A percentile compares a stretch with the other conserved stretches of the same genome.
These are phyloP conservation scores for Kodamaea ohmeri DNA, from an alignment of 1,139 yeast genomes.

Conservation along the genomic window DNA sequence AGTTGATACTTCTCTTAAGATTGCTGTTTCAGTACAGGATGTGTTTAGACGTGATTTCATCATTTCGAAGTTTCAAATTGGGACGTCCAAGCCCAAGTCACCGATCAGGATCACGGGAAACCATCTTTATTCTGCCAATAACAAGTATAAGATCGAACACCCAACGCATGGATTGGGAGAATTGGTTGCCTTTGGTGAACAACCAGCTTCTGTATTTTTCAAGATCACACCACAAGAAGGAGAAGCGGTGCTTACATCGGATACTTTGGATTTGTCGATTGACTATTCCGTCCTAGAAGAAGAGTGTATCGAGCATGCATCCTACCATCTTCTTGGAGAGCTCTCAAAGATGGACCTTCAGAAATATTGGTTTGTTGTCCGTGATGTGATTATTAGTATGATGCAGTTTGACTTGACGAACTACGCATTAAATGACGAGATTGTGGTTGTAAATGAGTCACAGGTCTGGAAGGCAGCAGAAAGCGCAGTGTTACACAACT, in stretches of 20 bases:
- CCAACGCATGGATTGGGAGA: constrained; percentile 18
- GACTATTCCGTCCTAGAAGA: constrained; percentile 43
- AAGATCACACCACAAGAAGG: constrained; percentile 34
- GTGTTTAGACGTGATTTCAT: constrained; percentile 55
- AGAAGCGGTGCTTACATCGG: constrained; percentile 25
- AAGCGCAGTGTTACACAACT: constrained; percentile 16
- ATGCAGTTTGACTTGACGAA: constrained; percentile 36
- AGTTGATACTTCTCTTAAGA: constrained; percentile 51
- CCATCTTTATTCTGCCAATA: constrained; percentile 35
- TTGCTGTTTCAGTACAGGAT: constrained; percentile 78
- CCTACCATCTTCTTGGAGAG: constrained; percentile 9
- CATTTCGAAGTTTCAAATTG: constrained; percentile 66
- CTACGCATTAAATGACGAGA: constrained; percentile 32
- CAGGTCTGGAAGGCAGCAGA: constrained; percentile 19
- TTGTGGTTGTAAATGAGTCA: constrained; percentile 22
- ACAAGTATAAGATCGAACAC: constrained; percentile 35
- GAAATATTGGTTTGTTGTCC: constrained; percentile 25
- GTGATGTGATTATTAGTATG: background rate
- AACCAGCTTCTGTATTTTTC: constrained; percentile 63
- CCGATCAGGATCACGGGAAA: constrained; percentile 58
- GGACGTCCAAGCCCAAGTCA: constrained; percentile 48
- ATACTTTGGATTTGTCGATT: constrained; percentile 42
- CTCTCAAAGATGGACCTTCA: constrained; percentile 14
- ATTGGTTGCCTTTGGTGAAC: constrained; percentile 62
- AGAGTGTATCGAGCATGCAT: constrained; percentile 35